Conservation (phyloP, 805 yeast species). For the Grigorovia yakushimaensis region DNA sequence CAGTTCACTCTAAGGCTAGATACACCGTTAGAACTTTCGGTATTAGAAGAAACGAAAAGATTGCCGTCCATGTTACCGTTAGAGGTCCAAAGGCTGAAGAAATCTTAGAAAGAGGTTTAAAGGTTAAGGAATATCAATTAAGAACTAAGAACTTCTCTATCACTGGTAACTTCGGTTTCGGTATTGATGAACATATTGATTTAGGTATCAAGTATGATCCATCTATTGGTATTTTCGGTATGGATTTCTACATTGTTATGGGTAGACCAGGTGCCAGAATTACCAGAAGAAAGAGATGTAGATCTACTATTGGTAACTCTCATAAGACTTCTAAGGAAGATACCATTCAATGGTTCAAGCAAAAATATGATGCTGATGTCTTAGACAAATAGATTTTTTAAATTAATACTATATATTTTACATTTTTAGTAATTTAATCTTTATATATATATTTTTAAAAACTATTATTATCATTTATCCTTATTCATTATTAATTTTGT, state of each 20-base stretch:
- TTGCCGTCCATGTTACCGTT: conserved; percentile 97
- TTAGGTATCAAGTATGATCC: conserved; percentile 99
- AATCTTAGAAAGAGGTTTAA: conserved; percentile 98
- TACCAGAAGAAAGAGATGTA: conserved; percentile 96
- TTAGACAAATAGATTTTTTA: conserved; percentile 49
- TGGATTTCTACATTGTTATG: conserved; percentile 98
- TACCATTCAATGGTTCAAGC: conserved; percentile 97
- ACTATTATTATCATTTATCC: not conserved
- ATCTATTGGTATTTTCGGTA: conserved; percentile 99
- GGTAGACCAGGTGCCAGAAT: conserved; percentile 99
- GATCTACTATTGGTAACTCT: conserved; percentile 77
- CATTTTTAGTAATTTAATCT: not conserved
- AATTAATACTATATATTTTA: not conserved
- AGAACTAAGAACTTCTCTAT: conserved; percentile 89
- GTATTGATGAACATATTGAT: conserved; percentile 98
- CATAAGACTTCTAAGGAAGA: conserved; percentile 92
- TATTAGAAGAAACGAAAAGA: conserved; percentile 99
- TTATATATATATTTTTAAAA: not conserved
- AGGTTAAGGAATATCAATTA: conserved; percentile 99
- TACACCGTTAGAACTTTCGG: conserved; percentile 99
- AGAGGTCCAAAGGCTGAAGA: conserved; percentile 99
- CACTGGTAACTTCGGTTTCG: conserved; percentile 99
- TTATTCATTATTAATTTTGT: no score
- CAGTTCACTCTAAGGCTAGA: conserved; percentile 99
- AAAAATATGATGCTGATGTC: conserved; percentile 98